Evolutionary conservation across 345 rosid genomes (phyloP).

Genomic region (Ceriops zippeliana): DNA sequence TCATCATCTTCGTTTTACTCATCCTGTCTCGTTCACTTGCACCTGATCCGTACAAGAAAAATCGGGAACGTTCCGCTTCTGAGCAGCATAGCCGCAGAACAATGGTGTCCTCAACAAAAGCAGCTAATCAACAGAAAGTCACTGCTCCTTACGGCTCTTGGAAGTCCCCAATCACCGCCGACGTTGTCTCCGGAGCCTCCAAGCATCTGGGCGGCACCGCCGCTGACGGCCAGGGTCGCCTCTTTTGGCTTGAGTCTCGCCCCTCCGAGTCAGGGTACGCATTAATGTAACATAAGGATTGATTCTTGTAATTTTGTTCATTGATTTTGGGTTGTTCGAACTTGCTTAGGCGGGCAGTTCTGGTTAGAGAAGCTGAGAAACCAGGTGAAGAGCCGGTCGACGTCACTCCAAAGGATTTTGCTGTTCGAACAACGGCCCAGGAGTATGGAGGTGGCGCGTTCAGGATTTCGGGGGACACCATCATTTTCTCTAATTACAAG

Average conservation of each 20-base stretch:
- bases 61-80: constrained; percentile 4
- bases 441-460: constrained; percentile 98
- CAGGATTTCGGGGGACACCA: constrained; percentile 42
- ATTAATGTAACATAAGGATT: background rate
- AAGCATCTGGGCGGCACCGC: constrained; percentile 76
- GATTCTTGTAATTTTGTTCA: background rate
- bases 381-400: constrained; percentile 55
- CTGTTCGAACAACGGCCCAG: constrained; percentile 75
- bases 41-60: background rate
- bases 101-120: constrained; percentile 50
- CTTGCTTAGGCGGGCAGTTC: constrained; percentile 56
- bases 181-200: constrained; percentile 74
- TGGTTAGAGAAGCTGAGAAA: constrained; percentile 53
- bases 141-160: constrained; percentile 87
- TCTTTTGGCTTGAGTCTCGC: constrained; percentile 82
- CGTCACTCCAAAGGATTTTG: constrained; percentile 76
- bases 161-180: constrained; percentile 91
- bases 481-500: constrained; percentile 78
- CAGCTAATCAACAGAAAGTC: constrained; percentile 22
- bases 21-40: background rate
- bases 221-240: constrained; percentile 62
- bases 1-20: background rate
- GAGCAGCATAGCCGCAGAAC: constrained; percentile 5
- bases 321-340: background rate
- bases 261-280: constrained; percentile 73